Conservation (phyloP, 1,139 yeast species). For the Nakaseomyces nivariensis region DNA sequence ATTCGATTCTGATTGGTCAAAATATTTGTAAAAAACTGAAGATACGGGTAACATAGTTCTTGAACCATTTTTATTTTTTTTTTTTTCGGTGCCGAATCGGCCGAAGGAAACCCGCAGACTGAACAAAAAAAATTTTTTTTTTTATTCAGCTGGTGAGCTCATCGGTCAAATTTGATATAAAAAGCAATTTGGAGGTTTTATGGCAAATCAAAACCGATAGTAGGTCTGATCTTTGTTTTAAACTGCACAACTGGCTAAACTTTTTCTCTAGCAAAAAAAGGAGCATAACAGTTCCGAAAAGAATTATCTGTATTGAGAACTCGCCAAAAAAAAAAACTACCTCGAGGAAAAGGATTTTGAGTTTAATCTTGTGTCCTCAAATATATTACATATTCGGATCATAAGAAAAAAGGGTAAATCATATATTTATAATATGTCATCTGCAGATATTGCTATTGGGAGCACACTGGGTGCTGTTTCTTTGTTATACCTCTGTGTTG, state of each 20-base stretch:
- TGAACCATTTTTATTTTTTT: neutral
- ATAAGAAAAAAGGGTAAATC: neutral
- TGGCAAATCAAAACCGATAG: too few relatives aligned
- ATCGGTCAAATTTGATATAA: too few relatives aligned
- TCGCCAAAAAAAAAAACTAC: too few relatives aligned
- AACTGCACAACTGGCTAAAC: too few relatives aligned
- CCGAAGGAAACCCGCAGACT: neutral
- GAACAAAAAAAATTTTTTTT: too few relatives aligned
- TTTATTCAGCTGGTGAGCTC: too few relatives aligned
- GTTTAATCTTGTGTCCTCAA: neutral
- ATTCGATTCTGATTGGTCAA: neutral
- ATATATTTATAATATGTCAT: neutral
- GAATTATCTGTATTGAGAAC: too few relatives aligned
- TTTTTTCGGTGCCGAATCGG: neutral
- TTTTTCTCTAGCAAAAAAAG: too few relatives aligned
- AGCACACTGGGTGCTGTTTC: constrained; percentile 5
- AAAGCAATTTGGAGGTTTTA: too few relatives aligned
- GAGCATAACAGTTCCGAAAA: too few relatives aligned
- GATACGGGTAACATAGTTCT: neutral
- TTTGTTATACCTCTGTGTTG: constrained; percentile 11
- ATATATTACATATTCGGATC: neutral
- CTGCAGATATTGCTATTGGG: constrained; percentile 1
- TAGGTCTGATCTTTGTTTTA: too few relatives aligned
- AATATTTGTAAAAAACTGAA: neutral
- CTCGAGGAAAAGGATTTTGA: neutral